Evolutionary conservation across 352 stramenopile genomes (phyloP).

Genomic region (Phytophthora uliginosa): DNA sequence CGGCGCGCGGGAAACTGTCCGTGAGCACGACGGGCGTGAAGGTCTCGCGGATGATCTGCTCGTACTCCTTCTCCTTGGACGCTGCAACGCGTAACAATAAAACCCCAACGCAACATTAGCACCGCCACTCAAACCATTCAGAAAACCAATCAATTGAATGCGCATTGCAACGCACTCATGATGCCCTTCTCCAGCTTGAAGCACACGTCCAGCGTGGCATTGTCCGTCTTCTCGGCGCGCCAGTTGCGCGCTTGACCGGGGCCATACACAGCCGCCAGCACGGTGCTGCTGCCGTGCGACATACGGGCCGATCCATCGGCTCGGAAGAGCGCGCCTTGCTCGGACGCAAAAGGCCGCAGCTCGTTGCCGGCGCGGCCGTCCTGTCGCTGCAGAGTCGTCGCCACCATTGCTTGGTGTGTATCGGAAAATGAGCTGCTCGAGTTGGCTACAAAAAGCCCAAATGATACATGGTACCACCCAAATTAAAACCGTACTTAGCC

Average conservation of each 20-base stretch:
- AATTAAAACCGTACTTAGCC: neutral
- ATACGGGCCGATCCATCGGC: slow-evolving; percentile 85
- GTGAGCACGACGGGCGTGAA: slow-evolving; percentile 77
- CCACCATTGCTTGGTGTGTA: slow-evolving; percentile 47
- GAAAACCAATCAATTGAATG: neutral
- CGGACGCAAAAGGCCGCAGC: slow-evolving; percentile 76
- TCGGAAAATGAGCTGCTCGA: slow-evolving; percentile 11
- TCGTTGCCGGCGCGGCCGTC: slow-evolving; percentile 84
- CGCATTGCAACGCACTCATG: slow-evolving; percentile 52
- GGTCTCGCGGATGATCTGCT: slow-evolving; percentile 83
- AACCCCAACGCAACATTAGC: neutral
- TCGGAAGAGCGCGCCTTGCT: slow-evolving; percentile 83
- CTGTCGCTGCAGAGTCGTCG: slow-evolving; percentile 49
- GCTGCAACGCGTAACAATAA: slow-evolving; percentile 32
- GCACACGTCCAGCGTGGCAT: slow-evolving; percentile 75
- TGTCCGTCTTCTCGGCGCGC: slow-evolving; percentile 72
- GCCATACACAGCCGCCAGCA: slow-evolving; percentile 82
- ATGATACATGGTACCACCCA: slow-evolving; percentile 24
- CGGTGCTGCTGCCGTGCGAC: slow-evolving; percentile 77
- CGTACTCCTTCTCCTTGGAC: slow-evolving; percentile 89
- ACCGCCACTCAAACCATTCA: neutral
- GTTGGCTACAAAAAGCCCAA: slow-evolving; percentile 1
- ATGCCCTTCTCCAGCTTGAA: slow-evolving; percentile 87
- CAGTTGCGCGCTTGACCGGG: slow-evolving; percentile 81
- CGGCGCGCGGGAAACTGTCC: slow-evolving; percentile 80